A percentile compares a stretch with the other conserved stretches of the same genome.
These are phyloP conservation scores for Trypethelium eluteriae DNA, from an alignment of 495 filamentous ascomycete genomes.

Conservation along the genomic window DNA sequence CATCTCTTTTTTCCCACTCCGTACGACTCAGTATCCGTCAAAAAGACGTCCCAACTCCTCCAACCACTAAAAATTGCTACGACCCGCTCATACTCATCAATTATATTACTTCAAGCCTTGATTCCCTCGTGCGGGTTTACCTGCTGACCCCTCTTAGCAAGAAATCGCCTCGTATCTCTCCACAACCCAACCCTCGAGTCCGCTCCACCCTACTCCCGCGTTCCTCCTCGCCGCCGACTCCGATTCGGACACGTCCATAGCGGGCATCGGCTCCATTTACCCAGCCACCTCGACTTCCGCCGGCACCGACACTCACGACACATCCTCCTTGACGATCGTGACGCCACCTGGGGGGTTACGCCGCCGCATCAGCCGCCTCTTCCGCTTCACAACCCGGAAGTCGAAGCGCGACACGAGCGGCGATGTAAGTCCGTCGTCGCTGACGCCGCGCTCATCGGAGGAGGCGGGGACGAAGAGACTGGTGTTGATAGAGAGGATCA, in stretches of 20 bases:
- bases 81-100: too few species aligned
- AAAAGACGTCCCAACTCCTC: too few species aligned
- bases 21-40: too few species aligned
- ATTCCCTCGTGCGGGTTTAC: too few species aligned
- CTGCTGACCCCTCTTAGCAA: not conserved
- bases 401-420: slow-evolving; percentile 1
- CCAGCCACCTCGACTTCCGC: too few species aligned
- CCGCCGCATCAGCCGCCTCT: not conserved
- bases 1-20: too few species aligned
- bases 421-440: slow-evolving; percentile 5
- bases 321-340: not conserved
- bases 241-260: not conserved
- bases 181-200: not conserved
- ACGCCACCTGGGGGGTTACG: not conserved
- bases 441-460: not conserved
- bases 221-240: slow-evolving; percentile 1
- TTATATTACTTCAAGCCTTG: too few species aligned
- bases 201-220: slow-evolving; percentile 6
- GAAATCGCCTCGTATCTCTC: not conserved
- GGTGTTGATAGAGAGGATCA: not conserved
- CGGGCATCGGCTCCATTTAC: not conserved
- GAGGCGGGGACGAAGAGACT: not conserved
- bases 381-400: not conserved
- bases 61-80: too few species aligned
- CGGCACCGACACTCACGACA: not conserved